Evolutionary conservation across 257 asterid genomes (phyloP).

Genomic region (Gardenia jasminoides): DNA sequence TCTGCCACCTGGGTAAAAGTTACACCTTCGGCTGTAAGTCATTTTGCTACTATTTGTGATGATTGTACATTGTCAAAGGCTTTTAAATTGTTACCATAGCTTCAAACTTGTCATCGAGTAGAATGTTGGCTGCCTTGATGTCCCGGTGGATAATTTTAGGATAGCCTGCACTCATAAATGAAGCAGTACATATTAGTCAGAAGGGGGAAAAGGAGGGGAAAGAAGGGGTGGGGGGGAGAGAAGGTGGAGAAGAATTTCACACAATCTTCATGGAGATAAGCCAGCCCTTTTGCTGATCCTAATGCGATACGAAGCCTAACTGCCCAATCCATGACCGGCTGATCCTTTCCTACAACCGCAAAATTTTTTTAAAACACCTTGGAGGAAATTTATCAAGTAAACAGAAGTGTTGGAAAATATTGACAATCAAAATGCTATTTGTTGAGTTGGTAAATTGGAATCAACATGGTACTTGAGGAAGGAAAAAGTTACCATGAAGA

Average conservation of each 20-base stretch:
- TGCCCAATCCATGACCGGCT: conserved; percentile 71
- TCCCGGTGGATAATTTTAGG: conserved; percentile 59
- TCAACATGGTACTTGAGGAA: background rate
- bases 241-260: conserved; percentile 14
- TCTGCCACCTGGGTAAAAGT: conserved; percentile 74
- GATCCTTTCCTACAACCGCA: conserved; percentile 57
- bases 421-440: background rate
- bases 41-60: background rate
- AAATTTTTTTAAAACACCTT: background rate
- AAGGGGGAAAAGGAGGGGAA: background rate
- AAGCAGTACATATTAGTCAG: background rate
- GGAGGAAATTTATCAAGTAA: background rate
- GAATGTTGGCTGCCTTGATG: conserved; percentile 54
- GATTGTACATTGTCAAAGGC: background rate
- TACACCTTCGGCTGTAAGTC: background rate
- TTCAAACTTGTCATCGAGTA: conserved; percentile 48
- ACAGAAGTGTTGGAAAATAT: background rate
- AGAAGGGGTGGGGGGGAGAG: background rate
- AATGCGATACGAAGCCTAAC: conserved; percentile 74
- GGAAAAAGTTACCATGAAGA: conserved; percentile 57
- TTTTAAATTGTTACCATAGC: conserved; percentile 40
- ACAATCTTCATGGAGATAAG: conserved; percentile 96
- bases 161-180: conserved; percentile 36
- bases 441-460: background rate
- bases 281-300: conserved; percentile 94